These are phyloP conservation scores for Phialocephala subalpina DNA, from an alignment of 2,329 filamentous ascomycete species.

Conservation along the genomic window DNA sequence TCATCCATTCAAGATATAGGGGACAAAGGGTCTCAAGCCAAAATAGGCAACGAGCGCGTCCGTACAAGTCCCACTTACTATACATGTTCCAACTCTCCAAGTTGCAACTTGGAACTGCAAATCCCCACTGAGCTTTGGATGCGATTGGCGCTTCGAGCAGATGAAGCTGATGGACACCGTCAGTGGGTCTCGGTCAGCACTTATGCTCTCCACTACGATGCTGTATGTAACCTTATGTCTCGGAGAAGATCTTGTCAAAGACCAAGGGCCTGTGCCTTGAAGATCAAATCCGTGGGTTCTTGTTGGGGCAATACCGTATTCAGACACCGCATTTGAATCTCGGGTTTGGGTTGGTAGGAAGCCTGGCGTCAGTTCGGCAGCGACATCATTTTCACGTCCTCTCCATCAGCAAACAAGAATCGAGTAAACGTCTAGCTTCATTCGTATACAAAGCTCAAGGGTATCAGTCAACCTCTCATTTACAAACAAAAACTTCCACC, in stretches of 20 bases:
- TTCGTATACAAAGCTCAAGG: not conserved
- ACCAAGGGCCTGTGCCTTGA: not conserved
- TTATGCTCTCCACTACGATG: conserved; percentile 2
- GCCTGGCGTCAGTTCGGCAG: not conserved
- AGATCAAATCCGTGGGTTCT: not conserved
- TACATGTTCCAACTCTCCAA: not conserved
- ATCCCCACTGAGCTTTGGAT: not conserved
- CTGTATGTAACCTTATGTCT: not conserved
- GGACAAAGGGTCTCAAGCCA: not conserved
- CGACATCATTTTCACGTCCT: too few species aligned
- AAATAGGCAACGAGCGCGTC: too few species aligned
- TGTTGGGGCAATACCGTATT: too few species aligned
- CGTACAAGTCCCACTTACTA: too few species aligned
- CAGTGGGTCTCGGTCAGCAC: not conserved
- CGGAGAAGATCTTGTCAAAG: not conserved
- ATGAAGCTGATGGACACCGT: not conserved
- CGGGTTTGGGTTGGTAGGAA: not conserved
- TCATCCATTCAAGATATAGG: not conserved
- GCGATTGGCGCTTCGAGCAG: not conserved
- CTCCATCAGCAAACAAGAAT: too few species aligned
- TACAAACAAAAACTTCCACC: not conserved
- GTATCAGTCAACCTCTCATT: not conserved
- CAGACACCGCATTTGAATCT: not conserved
- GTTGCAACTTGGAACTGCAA: not conserved
- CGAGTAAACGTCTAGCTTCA: too few species aligned